Evolutionary conservation across 2,329 filamentous ascomycete genomes (phyloP), one percentile per base, ranked within the genome.

Genomic region (Colletotrichum cereale): DNA sequence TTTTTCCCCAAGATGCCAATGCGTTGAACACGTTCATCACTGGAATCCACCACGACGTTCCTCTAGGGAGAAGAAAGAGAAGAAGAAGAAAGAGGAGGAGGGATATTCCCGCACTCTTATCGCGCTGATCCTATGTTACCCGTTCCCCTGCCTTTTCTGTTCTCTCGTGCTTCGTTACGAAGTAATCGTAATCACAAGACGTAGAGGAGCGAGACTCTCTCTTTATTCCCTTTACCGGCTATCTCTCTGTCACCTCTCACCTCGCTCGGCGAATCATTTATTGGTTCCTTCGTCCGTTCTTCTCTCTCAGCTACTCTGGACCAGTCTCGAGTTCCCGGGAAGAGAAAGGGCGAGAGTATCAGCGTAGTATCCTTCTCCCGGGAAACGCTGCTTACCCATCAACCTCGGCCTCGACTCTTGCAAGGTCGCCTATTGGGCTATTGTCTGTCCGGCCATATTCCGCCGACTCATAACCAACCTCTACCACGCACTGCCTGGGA

Each of bases 161-260:
- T 11, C 24, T 3, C 55, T 62, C 18, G 34, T 24, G 34, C 36
- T 47, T 50, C 2, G 24, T 18, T 24, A 18, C 47, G 57, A 52
- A 64, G 64, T 71, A 67, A 68, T 71, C 57, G 47, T 71, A 63
- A 71, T 71, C 68, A 58, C 58, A 63, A 52, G 52, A 6, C 40
- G 42, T 34, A 44, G 65, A 62, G 64, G 57, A 67, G 47, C 29
- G 52, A 60, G 44, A 63, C 34, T 65, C 64, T 63, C 44, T 71
- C 44, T 57, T 42, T 38, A 24, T 5, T 53, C 2, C 60, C 11
- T 38, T 29, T n/a, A n/a, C n/a, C n/a, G n/a, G 40, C 31, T 2
- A 6, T 7, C 40, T 42, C 40, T 42, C 40, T 7, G 18, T 53
- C 38, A 11, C 36, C 34, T 47, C n/a, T 61, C 24, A 36, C 18